A percentile compares a stretch with the other conserved stretches of the same genome.
These are phyloP conservation scores for Ceratocystis alfenasii DNA, from an alignment of 2,329 filamentous ascomycete genomes.

Conservation along the genomic window DNA sequence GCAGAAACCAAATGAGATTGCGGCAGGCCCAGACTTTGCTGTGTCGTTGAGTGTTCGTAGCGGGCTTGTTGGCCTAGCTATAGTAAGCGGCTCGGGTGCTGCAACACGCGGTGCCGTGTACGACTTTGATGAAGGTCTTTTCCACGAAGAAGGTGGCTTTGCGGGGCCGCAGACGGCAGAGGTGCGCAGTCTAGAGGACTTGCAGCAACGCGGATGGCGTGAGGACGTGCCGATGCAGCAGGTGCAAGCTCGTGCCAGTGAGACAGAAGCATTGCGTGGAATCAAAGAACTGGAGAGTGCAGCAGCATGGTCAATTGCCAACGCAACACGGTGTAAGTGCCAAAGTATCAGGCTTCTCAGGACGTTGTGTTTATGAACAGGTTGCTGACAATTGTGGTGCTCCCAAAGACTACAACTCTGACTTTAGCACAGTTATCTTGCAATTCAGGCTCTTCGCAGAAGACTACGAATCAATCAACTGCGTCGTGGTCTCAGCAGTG, in stretches of 20 bases:
- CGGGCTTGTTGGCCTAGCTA: slow-evolving; percentile 1
- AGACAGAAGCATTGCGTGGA: not conserved
- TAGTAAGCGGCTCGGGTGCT: not conserved
- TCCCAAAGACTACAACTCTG: slow-evolving; percentile 14
- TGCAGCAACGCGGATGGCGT: not conserved
- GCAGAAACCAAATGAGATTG: not conserved
- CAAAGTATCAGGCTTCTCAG: not conserved
- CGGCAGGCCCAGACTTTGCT: not conserved
- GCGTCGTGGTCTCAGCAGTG: slow-evolving; percentile 21
- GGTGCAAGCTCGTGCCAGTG: not conserved
- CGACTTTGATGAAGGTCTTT: not conserved
- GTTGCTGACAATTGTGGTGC: not conserved
- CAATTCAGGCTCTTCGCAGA: slow-evolving; percentile 14
- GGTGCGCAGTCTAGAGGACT: not conserved
- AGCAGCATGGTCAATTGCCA: slow-evolving; percentile 19
- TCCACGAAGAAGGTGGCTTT: not conserved
- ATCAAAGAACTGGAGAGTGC: slow-evolving; percentile 15
- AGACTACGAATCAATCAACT: slow-evolving; percentile 21
- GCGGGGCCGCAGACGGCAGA: slow-evolving; percentile 8
- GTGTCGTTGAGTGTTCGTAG: not conserved
- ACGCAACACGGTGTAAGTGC: slow-evolving; percentile 21
- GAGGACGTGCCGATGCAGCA: not conserved
- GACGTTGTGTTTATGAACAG: not conserved
- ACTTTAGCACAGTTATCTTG: slow-evolving; percentile 17
- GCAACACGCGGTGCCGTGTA: not conserved